phyloP scores from a whole-genome alignment of 805 yeast species.

The Kazachstania psychrophila region DNA sequence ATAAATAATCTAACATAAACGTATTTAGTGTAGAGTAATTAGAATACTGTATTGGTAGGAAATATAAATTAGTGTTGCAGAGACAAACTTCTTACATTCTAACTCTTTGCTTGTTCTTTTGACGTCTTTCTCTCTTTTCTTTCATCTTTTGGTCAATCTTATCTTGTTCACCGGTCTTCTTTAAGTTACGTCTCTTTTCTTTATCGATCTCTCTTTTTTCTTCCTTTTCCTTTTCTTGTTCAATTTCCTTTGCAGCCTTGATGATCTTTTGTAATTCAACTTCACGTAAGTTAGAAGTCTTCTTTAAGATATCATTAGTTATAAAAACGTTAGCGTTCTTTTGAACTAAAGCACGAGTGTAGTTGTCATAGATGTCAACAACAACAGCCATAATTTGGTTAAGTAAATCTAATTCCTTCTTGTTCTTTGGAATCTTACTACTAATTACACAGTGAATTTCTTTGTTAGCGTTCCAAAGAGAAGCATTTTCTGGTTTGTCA shows the following conservation, averaged over 20 bases:
- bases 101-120: constrained; percentile 51
- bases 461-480: constrained; percentile 46
- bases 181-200: constrained; percentile 49
- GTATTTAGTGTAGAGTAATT: too few species aligned
- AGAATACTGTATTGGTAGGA: too few species aligned
- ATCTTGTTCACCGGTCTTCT: constrained; percentile 63
- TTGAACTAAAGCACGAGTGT: constrained; percentile 32
- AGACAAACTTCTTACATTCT: constrained; percentile 17
- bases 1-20: too few species aligned
- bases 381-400: constrained; percentile 45
- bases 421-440: constrained; percentile 41
- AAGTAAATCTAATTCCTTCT: constrained; percentile 42
- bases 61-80: too few species aligned
- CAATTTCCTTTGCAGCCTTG: constrained; percentile 55
- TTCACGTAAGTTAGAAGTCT: constrained; percentile 70
- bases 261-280: constrained; percentile 59
- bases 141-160: constrained; percentile 68
- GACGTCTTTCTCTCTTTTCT: constrained; percentile 75
- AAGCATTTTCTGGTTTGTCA: constrained; percentile 55
- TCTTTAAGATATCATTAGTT: constrained; percentile 68
- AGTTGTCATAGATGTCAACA: constrained; percentile 50
- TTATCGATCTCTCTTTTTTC: constrained; percentile 64
- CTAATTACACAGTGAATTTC: constrained; percentile 45
- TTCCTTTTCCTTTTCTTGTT: constrained; percentile 59
- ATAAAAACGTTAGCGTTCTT: constrained; percentile 42